Percentiles rank a stretch among this genome's conserved stretches.
phyloP scores from a whole-genome alignment of 352 stramenopile species.

The Globisporangium spinosum region DNA sequence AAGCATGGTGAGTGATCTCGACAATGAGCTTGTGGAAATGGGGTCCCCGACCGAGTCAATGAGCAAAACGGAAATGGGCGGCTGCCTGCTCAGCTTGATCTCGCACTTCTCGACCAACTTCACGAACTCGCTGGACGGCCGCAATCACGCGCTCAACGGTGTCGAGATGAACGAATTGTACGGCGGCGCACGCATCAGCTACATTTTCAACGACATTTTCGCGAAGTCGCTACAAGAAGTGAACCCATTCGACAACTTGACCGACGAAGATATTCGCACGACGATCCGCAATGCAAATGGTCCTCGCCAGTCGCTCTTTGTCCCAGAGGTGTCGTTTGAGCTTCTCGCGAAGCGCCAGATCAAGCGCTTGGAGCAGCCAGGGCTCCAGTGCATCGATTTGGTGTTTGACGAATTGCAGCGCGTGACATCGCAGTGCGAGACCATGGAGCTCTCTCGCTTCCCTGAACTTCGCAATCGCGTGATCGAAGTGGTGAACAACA shows the following conservation, averaged over 20 bases:
- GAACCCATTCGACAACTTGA: slow-evolving; percentile 96
- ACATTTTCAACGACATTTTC: slow-evolving; percentile 99
- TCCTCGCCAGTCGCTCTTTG: slow-evolving; percentile 96
- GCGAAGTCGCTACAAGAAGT: slow-evolving; percentile 88
- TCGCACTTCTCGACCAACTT: slow-evolving; percentile 91
- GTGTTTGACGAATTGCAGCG: slow-evolving; percentile 98
- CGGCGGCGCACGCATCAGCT: slow-evolving; percentile 96
- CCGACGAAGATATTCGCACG: slow-evolving; percentile 98
- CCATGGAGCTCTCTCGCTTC: slow-evolving; percentile 95
- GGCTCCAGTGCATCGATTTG: slow-evolving; percentile 97
- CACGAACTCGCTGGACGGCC: slow-evolving; percentile 87
- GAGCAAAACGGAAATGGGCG: slow-evolving; percentile 89
- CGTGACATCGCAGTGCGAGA: slow-evolving; percentile 93
- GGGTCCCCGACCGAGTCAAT: slow-evolving; percentile 89
- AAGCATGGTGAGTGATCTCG: slow-evolving; percentile 94
- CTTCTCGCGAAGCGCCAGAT: slow-evolving; percentile 97
- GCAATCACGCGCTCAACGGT: slow-evolving; percentile 72
- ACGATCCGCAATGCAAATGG: slow-evolving; percentile 99
- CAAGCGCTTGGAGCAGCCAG: slow-evolving; percentile 92
- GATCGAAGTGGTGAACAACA: slow-evolving; percentile 92
- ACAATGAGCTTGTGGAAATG: slow-evolving; percentile 94
- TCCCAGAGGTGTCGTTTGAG: slow-evolving; percentile 98
- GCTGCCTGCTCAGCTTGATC: slow-evolving; percentile 93
- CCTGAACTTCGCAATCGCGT: slow-evolving; percentile 94
- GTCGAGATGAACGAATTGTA: slow-evolving; percentile 91